Conservation (phyloP, 2,329 filamentous ascomycete species). For the Bipolaris oryzae region DNA sequence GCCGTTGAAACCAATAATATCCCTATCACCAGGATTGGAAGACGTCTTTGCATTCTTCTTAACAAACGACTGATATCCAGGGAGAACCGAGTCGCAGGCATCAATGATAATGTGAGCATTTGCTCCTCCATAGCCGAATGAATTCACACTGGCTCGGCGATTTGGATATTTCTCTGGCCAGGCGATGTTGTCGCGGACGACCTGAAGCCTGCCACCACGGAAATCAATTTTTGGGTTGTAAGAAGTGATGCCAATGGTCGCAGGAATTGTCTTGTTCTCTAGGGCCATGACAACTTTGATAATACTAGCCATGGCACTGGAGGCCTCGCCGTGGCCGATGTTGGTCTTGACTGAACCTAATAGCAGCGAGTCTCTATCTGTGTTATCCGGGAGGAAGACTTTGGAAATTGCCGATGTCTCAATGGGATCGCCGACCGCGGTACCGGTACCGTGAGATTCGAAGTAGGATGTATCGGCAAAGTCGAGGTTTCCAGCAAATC, state of each 20-base stretch:
- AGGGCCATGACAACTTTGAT: constrained; percentile 35
- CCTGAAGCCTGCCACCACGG: neutral
- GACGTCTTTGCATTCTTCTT: too few species aligned
- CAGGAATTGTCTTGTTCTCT: constrained; percentile 31
- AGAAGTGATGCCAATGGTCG: constrained; percentile 23
- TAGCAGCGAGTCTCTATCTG: neutral
- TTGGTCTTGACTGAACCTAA: neutral
- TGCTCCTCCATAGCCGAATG: neutral
- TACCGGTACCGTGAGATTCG: neutral
- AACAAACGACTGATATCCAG: neutral
- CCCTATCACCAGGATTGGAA: neutral
- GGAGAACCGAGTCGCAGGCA: neutral
- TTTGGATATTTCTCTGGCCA: neutral
- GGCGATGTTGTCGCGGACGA: neutral
- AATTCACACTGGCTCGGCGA: neutral
- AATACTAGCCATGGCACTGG: constrained; percentile 30
- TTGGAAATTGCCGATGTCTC: neutral
- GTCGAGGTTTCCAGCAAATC: neutral
- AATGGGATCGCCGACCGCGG: neutral
- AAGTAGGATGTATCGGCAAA: neutral
- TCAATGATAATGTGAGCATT: neutral
- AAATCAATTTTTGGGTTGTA: constrained; percentile 13
- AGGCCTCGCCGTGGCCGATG: constrained; percentile 19
- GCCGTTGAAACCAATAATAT: neutral
- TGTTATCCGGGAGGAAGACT: neutral